Conservation (phyloP, 495 filamentous ascomycete genomes). For the Filosporella fistucella region DNA sequence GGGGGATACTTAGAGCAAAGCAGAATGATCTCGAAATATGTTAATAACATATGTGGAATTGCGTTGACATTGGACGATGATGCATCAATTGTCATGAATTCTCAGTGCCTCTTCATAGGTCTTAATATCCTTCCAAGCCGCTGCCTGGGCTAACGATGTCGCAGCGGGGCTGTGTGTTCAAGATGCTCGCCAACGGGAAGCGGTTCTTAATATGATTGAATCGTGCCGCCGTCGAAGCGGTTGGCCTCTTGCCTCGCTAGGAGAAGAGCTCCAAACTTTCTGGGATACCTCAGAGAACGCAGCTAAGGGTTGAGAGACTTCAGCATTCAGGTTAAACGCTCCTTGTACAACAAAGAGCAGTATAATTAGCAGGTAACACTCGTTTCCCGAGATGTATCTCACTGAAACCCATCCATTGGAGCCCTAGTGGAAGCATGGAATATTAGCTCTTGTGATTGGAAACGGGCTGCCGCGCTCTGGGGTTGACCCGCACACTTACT, state of each 20-base stretch:
- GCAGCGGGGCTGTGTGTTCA: slow-evolving; percentile 24
- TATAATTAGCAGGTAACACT: too few species aligned
- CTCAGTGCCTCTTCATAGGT: slow-evolving; percentile 21
- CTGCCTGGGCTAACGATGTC: background rate
- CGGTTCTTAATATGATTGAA: slow-evolving; percentile 20
- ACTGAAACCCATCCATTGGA: too few species aligned
- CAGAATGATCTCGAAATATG: slow-evolving; percentile 20
- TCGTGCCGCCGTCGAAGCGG: slow-evolving; percentile 16
- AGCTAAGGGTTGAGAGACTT: background rate
- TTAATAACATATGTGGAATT: slow-evolving; percentile 26
- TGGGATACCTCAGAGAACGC: slow-evolving; percentile 12
- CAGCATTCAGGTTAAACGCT: too few species aligned
- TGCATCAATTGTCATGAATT: slow-evolving; percentile 16
- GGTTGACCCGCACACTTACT: too few species aligned
- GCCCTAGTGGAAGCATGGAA: too few species aligned
- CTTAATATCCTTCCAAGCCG: background rate
- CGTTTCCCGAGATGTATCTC: too few species aligned
- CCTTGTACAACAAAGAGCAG: too few species aligned
- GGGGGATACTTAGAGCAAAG: slow-evolving; percentile 13
- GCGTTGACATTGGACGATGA: slow-evolving; percentile 18
- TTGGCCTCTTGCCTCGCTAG: slow-evolving; percentile 23
- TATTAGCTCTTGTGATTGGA: too few species aligned
- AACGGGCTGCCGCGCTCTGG: too few species aligned
- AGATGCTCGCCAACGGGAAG: slow-evolving; percentile 17
- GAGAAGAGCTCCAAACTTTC: slow-evolving; percentile 22